phyloP scores from a whole-genome alignment of 495 filamentous ascomycete species.

The Pyrenula massariospora region DNA sequence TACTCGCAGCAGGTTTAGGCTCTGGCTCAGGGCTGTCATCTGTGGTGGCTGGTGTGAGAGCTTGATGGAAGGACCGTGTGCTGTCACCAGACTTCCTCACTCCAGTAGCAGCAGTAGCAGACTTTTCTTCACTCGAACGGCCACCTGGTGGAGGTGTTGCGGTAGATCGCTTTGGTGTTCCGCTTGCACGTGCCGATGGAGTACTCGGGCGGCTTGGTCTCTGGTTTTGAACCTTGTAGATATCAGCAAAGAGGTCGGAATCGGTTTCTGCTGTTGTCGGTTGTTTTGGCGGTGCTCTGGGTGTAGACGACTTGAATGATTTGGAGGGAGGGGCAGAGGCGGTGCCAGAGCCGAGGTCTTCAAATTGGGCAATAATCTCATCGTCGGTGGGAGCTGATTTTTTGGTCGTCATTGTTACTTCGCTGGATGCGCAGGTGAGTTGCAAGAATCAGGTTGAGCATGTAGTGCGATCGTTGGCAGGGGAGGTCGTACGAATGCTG shows the following conservation, averaged over 20 bases:
- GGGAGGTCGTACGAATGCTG: no score
- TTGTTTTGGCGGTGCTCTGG: constrained; percentile 29
- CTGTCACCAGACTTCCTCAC: constrained; percentile 67
- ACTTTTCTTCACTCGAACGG: constrained; percentile 49
- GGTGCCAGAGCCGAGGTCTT: constrained; percentile 49
- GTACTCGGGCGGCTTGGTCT: constrained; percentile 70
- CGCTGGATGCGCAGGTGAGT: no score
- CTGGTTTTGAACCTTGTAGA: constrained; percentile 65
- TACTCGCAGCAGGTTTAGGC: constrained; percentile 15
- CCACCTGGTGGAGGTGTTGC: constrained; percentile 41
- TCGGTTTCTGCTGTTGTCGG: constrained; percentile 34
- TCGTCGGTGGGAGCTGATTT: constrained; percentile 55
- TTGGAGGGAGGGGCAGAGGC: constrained; percentile 22
- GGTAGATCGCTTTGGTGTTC: constrained; percentile 44
- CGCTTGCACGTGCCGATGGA: constrained; percentile 47
- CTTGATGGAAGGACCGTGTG: constrained; percentile 49
- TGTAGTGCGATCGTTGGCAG: no score
- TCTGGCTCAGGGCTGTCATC: constrained; percentile 16
- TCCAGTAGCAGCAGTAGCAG: constrained; percentile 15
- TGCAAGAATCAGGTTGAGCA: no score
- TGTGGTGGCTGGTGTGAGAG: constrained; percentile 26
- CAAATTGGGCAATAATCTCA: constrained; percentile 74
- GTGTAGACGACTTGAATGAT: constrained; percentile 25
- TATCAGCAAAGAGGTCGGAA: constrained; percentile 71
- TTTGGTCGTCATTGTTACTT: constrained; percentile 30